Percentiles rank a stretch among this genome's conserved stretches.
These are phyloP conservation scores for Chalciporus sp. DNA, from an alignment of 1,284 basidiomycete species.

Conservation along the genomic window DNA sequence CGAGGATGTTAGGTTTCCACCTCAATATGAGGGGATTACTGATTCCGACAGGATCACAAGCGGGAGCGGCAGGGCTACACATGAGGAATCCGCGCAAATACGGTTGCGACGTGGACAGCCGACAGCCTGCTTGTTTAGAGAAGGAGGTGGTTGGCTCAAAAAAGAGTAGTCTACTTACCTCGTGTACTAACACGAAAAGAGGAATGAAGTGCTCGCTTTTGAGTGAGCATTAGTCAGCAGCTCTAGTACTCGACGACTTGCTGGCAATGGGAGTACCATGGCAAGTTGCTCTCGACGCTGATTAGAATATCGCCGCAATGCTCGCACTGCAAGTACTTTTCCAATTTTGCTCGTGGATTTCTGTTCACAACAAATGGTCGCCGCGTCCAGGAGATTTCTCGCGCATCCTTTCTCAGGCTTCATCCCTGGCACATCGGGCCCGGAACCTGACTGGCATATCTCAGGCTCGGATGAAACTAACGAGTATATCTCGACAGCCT, in stretches of 20 bases:
- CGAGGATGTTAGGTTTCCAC: conserved; percentile 15
- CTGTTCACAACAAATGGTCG: neutral
- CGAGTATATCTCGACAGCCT: neutral
- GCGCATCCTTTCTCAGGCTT: neutral
- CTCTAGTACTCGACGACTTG: too few relatives aligned
- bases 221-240: too few relatives aligned
- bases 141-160: neutral
- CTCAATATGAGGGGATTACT: conserved; percentile 18
- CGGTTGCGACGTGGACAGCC: conserved; percentile 10
- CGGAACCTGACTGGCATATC: neutral
- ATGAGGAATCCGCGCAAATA: conserved; percentile 25
- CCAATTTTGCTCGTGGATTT: neutral
- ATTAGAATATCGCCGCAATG: conserved; percentile 11
- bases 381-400: neutral
- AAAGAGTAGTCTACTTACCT: conserved; percentile 10
- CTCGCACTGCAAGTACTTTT: conserved; percentile 1
- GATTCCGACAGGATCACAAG: conserved; percentile 27
- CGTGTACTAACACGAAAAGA: neutral
- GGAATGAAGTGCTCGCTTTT: too few relatives aligned
- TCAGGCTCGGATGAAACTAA: conserved; percentile 9
- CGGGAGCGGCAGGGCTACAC: conserved; percentile 8
- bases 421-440: neutral
- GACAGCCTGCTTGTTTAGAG: conserved; percentile 8
- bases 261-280: too few relatives aligned
- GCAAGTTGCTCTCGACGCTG: neutral